phyloP scores from a whole-genome alignment of 2,329 filamentous ascomycete species.

The Monosporascus sp. region DNA sequence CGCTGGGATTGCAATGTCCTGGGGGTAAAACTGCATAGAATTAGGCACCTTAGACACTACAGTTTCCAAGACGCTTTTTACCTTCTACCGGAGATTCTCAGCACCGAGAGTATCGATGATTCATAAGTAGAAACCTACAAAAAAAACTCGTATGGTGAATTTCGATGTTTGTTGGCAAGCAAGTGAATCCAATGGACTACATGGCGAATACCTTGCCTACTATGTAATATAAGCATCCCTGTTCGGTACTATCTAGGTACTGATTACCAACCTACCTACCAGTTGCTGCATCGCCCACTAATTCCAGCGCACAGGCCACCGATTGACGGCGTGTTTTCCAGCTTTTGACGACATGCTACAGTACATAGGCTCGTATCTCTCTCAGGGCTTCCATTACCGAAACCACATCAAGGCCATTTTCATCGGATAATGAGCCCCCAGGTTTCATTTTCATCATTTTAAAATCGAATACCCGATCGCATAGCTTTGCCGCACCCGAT shows the following conservation, averaged over 20 bases:
- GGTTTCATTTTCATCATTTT: conserved; percentile 14
- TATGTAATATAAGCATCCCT: too few species aligned
- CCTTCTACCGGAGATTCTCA: background rate
- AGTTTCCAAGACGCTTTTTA: background rate
- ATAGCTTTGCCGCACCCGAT: conserved; percentile 15
- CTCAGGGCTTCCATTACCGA: background rate
- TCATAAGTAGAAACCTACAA: too few species aligned
- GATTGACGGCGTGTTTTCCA: background rate
- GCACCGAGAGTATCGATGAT: too few species aligned
- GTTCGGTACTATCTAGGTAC: too few species aligned
- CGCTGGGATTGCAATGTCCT: background rate
- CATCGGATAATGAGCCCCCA: conserved; percentile 17
- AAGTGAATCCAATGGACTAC: too few species aligned
- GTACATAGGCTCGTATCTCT: background rate
- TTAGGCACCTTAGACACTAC: background rate
- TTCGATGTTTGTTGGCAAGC: too few species aligned
- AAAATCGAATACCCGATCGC: conserved; percentile 16
- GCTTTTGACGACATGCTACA: background rate
- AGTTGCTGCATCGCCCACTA: background rate
- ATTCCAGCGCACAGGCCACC: background rate
- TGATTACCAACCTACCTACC: too few species aligned
- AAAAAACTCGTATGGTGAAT: too few species aligned
- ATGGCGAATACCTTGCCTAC: too few species aligned
- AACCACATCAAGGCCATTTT: conserved; percentile 11
- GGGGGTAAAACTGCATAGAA: background rate